Evolutionary conservation across 2,329 filamentous ascomycete genomes (phyloP).

Genomic region (Fusarium succisae): DNA sequence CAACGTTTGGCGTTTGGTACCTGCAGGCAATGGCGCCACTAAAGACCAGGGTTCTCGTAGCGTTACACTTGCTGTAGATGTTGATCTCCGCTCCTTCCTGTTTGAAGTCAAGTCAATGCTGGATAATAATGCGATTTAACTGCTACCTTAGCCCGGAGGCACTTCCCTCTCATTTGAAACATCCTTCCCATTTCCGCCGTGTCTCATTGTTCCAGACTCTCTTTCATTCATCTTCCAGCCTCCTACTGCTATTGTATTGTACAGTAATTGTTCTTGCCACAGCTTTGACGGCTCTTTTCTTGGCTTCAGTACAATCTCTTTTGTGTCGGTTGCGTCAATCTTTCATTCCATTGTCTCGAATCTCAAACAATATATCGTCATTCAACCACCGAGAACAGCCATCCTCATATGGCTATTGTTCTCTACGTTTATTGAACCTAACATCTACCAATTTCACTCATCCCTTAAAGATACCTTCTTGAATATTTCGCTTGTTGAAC

Average conservation of each 20-base stretch:
- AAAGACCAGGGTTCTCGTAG: neutral
- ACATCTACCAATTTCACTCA: neutral
- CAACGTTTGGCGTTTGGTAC: constrained; percentile 34
- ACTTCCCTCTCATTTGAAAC: constrained; percentile 36
- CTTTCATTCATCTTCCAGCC: constrained; percentile 31
- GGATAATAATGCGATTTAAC: constrained; percentile 16
- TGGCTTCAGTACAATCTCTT: constrained; percentile 1
- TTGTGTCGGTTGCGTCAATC: constrained; percentile 28
- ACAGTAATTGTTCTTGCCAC: constrained; percentile 19
- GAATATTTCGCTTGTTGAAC: neutral
- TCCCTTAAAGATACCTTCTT: neutral
- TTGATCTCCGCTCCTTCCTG: constrained; percentile 27
- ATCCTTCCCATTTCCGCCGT: constrained; percentile 12
- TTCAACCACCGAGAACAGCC: constrained; percentile 16
- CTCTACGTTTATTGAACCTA: neutral
- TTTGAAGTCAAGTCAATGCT: constrained; percentile 30
- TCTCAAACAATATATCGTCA: constrained; percentile 26
- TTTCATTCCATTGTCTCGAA: constrained; percentile 33
- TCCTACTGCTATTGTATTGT: constrained; percentile 20
- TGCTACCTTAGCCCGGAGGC: neutral
- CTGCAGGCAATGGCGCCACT: constrained; percentile 37
- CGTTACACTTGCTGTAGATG: constrained; percentile 21
- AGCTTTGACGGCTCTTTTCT: constrained; percentile 14
- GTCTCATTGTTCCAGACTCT: constrained; percentile 26
- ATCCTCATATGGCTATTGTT: constrained; percentile 15